Evolutionary conservation across 257 asterid species (phyloP), one percentile per base, ranked within the genome.

Genomic region (Paulownia fortunei): DNA sequence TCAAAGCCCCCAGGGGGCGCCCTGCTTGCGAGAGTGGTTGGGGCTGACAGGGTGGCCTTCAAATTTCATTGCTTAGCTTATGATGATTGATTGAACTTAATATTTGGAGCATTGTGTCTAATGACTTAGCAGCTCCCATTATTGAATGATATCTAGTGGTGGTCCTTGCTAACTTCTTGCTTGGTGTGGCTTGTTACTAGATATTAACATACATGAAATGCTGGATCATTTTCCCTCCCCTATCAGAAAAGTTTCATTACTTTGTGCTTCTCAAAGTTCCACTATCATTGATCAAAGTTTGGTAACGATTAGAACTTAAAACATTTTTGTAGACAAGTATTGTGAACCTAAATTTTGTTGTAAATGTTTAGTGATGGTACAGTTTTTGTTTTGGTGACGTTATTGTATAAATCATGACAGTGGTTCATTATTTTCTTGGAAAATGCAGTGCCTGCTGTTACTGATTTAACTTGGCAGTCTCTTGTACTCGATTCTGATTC

Each of bases 391-490:
- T 70, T 32, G 32, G 42, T 32, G 52, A 32, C 9, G 24, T 32
- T 11, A 36, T 54, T 19, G 19, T 16, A 3, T 23, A 15, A 26
- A 55, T 15, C 55, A 15, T 56, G 55, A 10, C 42, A 27, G 10
- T 37, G 24, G 15, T 39, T 68, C 74, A 51, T 59, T 84, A 30
- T 27, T 75, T 74, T 70, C 59, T 82, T 70, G 56, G 66, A 49
- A 74, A 80, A 81, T 83, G 90, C 92, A 89, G 99, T 94, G 83
- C 80, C 91, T 41, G 81, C 87, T 36, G 84, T 91, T 65, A 74
- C 73, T 44, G 98, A 94, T n/a, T 64, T 84, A 12, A 44, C 77
- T 62, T 94, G 99, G 99, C 80, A 92, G 83, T 42, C 87, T 7
- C 69, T 47, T 39, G 99, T 94, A 8, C 88, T 94, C 0, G 90